A percentile compares a stretch with the other conserved stretches of the same genome.
Evolutionary conservation across 2,329 filamentous ascomycete genomes (phyloP).

Genomic region (Aspergillus viridinutans): DNA sequence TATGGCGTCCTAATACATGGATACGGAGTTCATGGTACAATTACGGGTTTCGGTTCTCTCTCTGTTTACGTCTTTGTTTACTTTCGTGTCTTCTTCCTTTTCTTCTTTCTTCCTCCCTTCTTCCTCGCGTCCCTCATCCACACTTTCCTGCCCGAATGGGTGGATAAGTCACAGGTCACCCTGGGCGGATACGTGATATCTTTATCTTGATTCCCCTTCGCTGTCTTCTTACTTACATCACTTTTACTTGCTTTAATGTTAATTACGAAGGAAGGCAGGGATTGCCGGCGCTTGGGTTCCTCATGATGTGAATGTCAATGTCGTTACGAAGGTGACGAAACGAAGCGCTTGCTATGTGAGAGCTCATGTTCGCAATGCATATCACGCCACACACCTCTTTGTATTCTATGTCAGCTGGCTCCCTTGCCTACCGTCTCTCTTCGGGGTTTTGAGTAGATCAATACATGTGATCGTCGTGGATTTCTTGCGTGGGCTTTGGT

Average conservation of each 20-base stretch:
- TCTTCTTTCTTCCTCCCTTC: constrained; percentile 1
- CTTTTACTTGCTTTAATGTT: neutral
- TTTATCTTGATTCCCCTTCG: neutral
- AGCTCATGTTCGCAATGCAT: neutral
- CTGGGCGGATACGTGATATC: neutral
- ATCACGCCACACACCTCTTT: neutral
- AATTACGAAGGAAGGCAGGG: neutral
- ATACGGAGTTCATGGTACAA: constrained; percentile 13
- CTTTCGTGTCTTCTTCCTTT: constrained; percentile 2
- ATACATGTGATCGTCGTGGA: neutral
- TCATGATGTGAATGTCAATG: neutral
- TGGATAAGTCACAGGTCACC: constrained; percentile 11
- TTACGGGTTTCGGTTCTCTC: constrained; percentile 3
- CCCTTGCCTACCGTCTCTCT: neutral
- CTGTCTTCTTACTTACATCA: neutral
- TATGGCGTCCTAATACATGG: constrained; percentile 19
- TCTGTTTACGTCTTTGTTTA: constrained; percentile 8
- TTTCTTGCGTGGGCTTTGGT: neutral
- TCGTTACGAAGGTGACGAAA: neutral
- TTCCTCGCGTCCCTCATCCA: neutral
- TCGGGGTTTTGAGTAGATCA: neutral
- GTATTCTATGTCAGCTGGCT: neutral
- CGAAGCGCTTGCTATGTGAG: neutral
- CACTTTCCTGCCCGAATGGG: neutral
- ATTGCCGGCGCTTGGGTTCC: neutral